Conservation (phyloP, 495 filamentous ascomycete species). For the Cryomyces minteri region DNA sequence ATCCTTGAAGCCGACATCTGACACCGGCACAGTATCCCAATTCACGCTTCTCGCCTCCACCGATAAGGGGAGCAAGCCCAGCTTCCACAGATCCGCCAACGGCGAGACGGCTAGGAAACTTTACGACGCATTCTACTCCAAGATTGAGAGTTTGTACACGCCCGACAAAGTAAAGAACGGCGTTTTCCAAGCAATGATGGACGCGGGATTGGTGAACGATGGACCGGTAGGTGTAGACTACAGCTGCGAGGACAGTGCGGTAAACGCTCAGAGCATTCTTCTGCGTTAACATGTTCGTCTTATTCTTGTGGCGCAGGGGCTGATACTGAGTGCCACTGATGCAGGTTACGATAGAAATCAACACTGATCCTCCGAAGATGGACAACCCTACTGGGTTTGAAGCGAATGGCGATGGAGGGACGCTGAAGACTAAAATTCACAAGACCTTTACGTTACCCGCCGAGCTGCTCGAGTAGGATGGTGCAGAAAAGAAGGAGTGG, state of each 20-base stretch:
- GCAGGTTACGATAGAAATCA: slow-evolving; percentile 50
- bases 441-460: background rate
- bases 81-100: slow-evolving; percentile 79
- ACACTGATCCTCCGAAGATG: slow-evolving; percentile 39
- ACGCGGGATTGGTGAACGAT: slow-evolving; percentile 84
- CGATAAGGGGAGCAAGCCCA: slow-evolving; percentile 87
- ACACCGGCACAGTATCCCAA: slow-evolving; percentile 57
- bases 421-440: too few species aligned
- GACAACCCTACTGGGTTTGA: slow-evolving; percentile 9
- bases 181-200: slow-evolving; percentile 98
- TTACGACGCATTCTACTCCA: slow-evolving; percentile 67
- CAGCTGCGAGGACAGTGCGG: slow-evolving; percentile 44
- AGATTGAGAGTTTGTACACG: slow-evolving; percentile 52
- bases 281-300: slow-evolving; percentile 1
- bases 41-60: slow-evolving; percentile 87
- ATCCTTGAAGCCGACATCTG: background rate
- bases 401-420: too few species aligned
- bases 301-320: background rate
- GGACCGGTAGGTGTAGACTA: slow-evolving; percentile 72
- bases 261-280: slow-evolving; percentile 18
- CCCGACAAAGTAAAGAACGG: slow-evolving; percentile 78
- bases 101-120: slow-evolving; percentile 58
- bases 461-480: background rate
- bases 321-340: background rate
- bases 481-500: background rate